Conservation (phyloP, 257 asterid genomes). For the Scutellaria galericulata region DNA sequence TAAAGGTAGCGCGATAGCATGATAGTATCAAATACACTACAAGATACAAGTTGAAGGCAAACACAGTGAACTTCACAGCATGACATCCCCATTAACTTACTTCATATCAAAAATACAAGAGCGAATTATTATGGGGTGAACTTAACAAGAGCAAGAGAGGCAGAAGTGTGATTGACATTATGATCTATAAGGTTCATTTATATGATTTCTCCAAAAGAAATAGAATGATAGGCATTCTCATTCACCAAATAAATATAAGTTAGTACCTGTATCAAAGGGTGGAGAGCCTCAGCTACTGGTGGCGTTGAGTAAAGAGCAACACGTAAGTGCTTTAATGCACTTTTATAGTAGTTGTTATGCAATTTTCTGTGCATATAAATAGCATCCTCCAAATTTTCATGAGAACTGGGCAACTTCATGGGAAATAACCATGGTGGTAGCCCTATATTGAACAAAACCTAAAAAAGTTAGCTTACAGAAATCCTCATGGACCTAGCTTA, state of each 20-base stretch:
- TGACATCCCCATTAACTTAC: background rate
- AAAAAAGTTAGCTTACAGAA: slow-evolving; percentile 28
- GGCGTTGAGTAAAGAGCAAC: slow-evolving; percentile 64
- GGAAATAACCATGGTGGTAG: slow-evolving; percentile 87
- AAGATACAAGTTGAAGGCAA: no score
- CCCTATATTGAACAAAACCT: slow-evolving; percentile 47
- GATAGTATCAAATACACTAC: background rate
- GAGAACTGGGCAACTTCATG: slow-evolving; percentile 58
- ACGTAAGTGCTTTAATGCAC: slow-evolving; percentile 64
- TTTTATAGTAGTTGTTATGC: slow-evolving; percentile 54
- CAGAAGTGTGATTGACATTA: slow-evolving; percentile 1
- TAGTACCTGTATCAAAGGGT: slow-evolving; percentile 84
- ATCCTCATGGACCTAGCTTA: slow-evolving; percentile 24
- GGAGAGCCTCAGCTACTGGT: slow-evolving; percentile 76
- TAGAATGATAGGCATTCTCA: background rate
- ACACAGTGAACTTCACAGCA: background rate
- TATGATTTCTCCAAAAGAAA: background rate
- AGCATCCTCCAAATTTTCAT: slow-evolving; percentile 62
- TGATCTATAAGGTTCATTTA: background rate
- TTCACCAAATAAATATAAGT: slow-evolving; percentile 1
- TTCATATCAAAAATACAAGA: background rate
- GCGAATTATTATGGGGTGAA: background rate
- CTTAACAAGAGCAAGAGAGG: slow-evolving; percentile 9
- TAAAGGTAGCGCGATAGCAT: no score
- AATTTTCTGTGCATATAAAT: slow-evolving; percentile 50